Evolutionary conservation across 2,329 filamentous ascomycete species (phyloP).

Genomic region (Trichophyton simii): DNA sequence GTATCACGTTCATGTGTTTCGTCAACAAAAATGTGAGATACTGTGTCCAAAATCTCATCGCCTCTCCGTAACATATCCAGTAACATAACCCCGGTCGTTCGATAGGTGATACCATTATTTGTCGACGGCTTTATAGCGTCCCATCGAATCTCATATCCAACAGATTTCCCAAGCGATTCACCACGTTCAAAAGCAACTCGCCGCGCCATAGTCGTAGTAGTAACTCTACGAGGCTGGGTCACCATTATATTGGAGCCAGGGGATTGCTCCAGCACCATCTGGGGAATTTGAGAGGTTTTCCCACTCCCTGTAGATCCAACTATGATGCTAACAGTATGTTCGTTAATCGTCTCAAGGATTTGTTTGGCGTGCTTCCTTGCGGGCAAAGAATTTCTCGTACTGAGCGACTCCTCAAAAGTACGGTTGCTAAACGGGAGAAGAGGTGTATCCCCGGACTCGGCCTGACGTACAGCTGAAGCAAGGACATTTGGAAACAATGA

Average conservation of each 20-base stretch:
- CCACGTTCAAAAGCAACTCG: constrained; percentile 37
- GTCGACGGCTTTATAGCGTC: constrained; percentile 23
- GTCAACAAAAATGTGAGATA: constrained; percentile 41
- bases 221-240: constrained; percentile 39
- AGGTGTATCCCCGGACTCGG: background rate
- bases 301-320: constrained; percentile 37
- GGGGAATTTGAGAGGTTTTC: constrained; percentile 39
- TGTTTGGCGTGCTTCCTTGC: background rate
- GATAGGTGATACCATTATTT: constrained; percentile 36
- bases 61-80: constrained; percentile 31
- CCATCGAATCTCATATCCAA: constrained; percentile 39
- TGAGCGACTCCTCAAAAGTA: background rate
- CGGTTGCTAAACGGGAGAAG: background rate
- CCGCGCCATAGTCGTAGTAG: constrained; percentile 35
- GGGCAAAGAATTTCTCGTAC: background rate
- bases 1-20: constrained; percentile 40
- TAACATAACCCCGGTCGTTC: constrained; percentile 40
- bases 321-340: constrained; percentile 34
- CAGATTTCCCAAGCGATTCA: constrained; percentile 28
- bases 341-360: constrained; percentile 6
- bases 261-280: constrained; percentile 38
- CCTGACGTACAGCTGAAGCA: background rate
- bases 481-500: background rate
- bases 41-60: constrained; percentile 28
- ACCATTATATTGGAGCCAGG: constrained; percentile 38